phyloP scores from a whole-genome alignment of 2,329 filamentous ascomycete genomes.

The Botryotinia calthae region DNA sequence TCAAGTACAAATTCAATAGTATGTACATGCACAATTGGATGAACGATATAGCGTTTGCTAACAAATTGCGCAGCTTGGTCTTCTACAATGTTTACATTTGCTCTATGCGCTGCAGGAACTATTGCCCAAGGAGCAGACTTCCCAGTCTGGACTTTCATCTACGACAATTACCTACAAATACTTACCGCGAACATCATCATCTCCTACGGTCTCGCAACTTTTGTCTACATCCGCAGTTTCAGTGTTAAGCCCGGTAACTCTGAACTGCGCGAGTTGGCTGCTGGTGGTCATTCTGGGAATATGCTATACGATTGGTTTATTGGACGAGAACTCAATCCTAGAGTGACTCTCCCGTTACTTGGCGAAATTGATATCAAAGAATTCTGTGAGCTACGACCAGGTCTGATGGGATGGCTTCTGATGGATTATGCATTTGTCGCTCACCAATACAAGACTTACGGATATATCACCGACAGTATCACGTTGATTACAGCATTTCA shows the following conservation, averaged over 20 bases:
- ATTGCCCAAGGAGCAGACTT: conserved; percentile 76
- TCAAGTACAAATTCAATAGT: conserved; percentile 83
- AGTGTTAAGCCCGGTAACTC: conserved; percentile 72
- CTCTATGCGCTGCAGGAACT: conserved; percentile 72
- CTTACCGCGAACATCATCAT: conserved; percentile 81
- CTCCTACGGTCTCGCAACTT: conserved; percentile 68
- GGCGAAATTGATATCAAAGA: conserved; percentile 88
- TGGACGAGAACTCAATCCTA: conserved; percentile 90
- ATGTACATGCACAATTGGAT: conserved; percentile 30
- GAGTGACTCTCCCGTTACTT: conserved; percentile 72
- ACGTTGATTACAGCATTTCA: conserved; percentile 76
- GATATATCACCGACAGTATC: conserved; percentile 82
- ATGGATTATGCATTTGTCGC: conserved; percentile 81
- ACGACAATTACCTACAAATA: conserved; percentile 85
- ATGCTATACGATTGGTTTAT: conserved; percentile 95
- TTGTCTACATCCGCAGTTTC: conserved; percentile 81
- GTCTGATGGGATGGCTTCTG: conserved; percentile 84
- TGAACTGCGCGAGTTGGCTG: conserved; percentile 72
- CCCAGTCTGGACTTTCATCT: conserved; percentile 86
- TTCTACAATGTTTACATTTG: conserved; percentile 71
- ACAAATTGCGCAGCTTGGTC: conserved; percentile 57
- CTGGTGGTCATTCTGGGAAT: conserved; percentile 79
- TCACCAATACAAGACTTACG: conserved; percentile 83
- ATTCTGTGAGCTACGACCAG: conserved; percentile 87
- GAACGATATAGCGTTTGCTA: conserved; percentile 17